These are phyloP conservation scores for Diplocarpon mali DNA, from an alignment of 2,329 filamentous ascomycete species.

Conservation along the genomic window DNA sequence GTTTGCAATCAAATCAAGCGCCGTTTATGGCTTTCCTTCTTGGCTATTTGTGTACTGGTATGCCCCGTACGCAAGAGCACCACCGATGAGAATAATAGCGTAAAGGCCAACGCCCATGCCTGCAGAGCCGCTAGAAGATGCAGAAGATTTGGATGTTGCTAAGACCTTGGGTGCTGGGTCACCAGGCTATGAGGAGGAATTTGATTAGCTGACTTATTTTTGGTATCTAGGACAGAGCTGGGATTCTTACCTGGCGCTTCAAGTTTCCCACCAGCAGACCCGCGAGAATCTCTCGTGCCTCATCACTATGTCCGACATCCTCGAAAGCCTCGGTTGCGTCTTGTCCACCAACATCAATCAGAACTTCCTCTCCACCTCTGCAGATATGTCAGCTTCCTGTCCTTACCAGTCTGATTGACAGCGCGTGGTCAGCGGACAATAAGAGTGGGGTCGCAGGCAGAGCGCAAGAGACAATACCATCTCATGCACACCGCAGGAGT, in stretches of 20 bases:
- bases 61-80: constrained; percentile 62
- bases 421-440: neutral
- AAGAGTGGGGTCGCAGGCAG: constrained; percentile 9
- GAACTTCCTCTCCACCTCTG: constrained; percentile 95
- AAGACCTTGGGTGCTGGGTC: constrained; percentile 64
- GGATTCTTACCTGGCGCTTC: constrained; percentile 61
- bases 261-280: constrained; percentile 63
- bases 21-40: constrained; percentile 18
- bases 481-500: no score
- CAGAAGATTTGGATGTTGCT: constrained; percentile 37
- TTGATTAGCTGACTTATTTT: neutral
- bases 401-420: neutral
- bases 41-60: constrained; percentile 69
- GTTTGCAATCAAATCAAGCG: neutral
- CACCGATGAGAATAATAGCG: constrained; percentile 68
- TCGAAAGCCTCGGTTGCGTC: constrained; percentile 97
- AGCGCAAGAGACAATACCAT: neutral
- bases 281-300: constrained; percentile 88
- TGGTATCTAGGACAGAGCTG: neutral
- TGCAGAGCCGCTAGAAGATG: constrained; percentile 30
- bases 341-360: constrained; percentile 91
- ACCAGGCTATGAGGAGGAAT: constrained; percentile 44
- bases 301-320: constrained; percentile 97
- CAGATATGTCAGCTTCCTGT: constrained; percentile 12
- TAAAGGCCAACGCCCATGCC: constrained; percentile 71